These are phyloP conservation scores for Citrus medica DNA, from an alignment of 345 rosid genomes.

Conservation along the genomic window DNA sequence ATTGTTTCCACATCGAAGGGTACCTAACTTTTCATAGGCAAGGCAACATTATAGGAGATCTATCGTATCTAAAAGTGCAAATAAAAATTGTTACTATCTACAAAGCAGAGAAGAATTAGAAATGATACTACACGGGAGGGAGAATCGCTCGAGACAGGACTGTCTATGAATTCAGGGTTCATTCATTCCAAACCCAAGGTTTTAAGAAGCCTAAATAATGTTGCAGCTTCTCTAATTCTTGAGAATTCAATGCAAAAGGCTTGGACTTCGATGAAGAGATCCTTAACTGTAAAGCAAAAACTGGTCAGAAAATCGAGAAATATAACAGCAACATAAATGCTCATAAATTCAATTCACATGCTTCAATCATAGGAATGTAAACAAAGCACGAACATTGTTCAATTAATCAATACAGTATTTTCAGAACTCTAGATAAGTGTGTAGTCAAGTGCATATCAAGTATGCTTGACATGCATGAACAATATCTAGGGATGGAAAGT, in stretches of 20 bases:
- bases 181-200: slow-evolving; percentile 62
- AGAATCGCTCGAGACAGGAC: not conserved
- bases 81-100: slow-evolving; percentile 16
- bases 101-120: not conserved
- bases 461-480: not conserved
- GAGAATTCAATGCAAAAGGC: slow-evolving; percentile 98
- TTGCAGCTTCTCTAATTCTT: slow-evolving; percentile 83
- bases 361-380: not conserved
- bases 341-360: not conserved
- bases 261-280: slow-evolving; percentile 92
- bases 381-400: not conserved
- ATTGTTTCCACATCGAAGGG: not conserved
- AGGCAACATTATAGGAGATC: not conserved
- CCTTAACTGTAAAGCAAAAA: slow-evolving; percentile 68
- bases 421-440: not conserved
- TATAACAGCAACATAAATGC: not conserved
- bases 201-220: slow-evolving; percentile 81
- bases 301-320: not conserved
- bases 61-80: not conserved
- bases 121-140: not conserved
- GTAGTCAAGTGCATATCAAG: not conserved
- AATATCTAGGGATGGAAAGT: too few species aligned
- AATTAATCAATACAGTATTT: not conserved
- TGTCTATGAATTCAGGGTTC: too few species aligned
- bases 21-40: not conserved